phyloP scores from a whole-genome alignment of 768 basidiomycete species.

The Clathrus columnatus region DNA sequence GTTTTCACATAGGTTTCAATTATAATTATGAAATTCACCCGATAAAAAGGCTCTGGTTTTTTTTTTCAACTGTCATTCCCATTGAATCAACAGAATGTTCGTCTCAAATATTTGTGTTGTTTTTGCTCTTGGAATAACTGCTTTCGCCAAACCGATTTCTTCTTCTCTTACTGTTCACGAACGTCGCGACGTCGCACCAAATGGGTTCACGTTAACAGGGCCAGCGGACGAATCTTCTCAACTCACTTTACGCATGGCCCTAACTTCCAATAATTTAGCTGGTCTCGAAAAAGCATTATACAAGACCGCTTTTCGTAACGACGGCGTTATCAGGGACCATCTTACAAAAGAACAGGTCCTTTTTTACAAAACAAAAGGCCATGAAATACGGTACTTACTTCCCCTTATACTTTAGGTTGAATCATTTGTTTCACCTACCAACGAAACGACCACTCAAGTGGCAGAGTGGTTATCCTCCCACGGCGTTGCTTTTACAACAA shows the following conservation, averaged over 20 bases:
- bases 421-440: constrained; percentile 21
- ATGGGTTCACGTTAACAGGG: constrained; percentile 20
- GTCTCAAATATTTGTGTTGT: background rate
- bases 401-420: constrained; percentile 17
- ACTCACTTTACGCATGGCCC: constrained; percentile 30
- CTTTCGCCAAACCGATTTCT: constrained; percentile 9
- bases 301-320: constrained; percentile 30
- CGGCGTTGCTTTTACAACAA: constrained; percentile 15
- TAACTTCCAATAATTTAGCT: constrained; percentile 25
- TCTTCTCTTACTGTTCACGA: constrained; percentile 19
- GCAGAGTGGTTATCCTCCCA: constrained; percentile 19
- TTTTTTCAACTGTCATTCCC: too few relatives aligned
- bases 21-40: too few relatives aligned
- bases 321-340: constrained; percentile 23
- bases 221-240: constrained; percentile 21
- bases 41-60: too few relatives aligned
- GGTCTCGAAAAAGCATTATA: constrained; percentile 29
- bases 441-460: constrained; percentile 19
- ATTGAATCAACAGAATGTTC: too few relatives aligned
- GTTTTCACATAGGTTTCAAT: too few relatives aligned
- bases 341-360: constrained; percentile 26
- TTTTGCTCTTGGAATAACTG: background rate
- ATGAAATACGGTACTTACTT: background rate
- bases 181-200: constrained; percentile 16
- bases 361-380: background rate